phyloP scores from a whole-genome alignment of 495 filamentous ascomycete species.

The Lindgomyces ingoldianus region DNA sequence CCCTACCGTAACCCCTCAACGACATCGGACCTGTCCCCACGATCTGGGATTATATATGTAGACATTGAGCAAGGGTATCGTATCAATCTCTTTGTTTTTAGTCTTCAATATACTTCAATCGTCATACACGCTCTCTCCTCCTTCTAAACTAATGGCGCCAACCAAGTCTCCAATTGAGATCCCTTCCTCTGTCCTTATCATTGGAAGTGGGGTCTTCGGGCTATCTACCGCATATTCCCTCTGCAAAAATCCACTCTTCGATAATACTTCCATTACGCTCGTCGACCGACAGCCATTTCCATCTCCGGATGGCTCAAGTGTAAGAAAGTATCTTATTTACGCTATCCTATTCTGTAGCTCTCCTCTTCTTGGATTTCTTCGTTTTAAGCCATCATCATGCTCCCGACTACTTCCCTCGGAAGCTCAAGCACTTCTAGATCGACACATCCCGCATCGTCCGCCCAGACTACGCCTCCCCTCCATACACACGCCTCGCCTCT shows the following conservation, averaged over 20 bases:
- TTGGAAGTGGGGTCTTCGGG: conserved; percentile 68
- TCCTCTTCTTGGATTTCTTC: not conserved
- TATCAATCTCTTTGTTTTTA: too few relatives aligned
- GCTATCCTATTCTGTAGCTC: not conserved
- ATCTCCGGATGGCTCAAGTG: conserved; percentile 37
- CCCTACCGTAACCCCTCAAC: conserved; percentile 2
- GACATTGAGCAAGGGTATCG: too few relatives aligned
- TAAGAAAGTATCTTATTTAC: conserved; percentile 19
- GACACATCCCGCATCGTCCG: conserved; percentile 58
- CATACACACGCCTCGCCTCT: conserved; percentile 64
- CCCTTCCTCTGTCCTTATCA: conserved; percentile 50
- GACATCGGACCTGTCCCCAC: conserved; percentile 20
- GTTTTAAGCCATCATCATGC: not conserved
- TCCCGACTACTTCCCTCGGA: not conserved
- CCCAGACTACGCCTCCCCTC: conserved; percentile 61
- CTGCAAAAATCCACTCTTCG: conserved; percentile 48
- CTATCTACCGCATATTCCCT: conserved; percentile 65
- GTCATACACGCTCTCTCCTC: not conserved
- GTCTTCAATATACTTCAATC: too few relatives aligned
- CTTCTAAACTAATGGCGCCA: not conserved
- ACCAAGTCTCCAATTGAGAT: conserved; percentile 3
- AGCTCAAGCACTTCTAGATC: conserved; percentile 29
- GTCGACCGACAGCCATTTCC: conserved; percentile 58
- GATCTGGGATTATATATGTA: not conserved
- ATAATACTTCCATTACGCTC: conserved; percentile 55